Base-by-base conservation (phyloP, 352 stramenopile species). In the Globisporangium sylvaticum region DNA sequence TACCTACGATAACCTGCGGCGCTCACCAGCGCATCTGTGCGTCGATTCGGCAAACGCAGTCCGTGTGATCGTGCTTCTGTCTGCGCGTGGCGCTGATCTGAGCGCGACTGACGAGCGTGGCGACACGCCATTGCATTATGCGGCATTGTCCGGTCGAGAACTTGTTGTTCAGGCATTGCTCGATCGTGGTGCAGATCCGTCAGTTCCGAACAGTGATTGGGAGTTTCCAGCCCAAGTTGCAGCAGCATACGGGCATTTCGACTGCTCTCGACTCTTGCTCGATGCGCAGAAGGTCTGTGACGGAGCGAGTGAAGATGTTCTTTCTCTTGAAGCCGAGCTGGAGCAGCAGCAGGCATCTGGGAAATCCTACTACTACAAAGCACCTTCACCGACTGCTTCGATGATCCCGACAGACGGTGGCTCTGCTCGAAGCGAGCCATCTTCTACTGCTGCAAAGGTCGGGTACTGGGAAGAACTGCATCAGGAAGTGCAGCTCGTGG, bases 401-500 rank as follows among this genome's bases (percentile, higher is more conserved):
- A 58, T 53, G 50, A 62, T 37, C 9, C 27, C 39, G n/a, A 22
- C n/a, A 4, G 24, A 14, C n/a, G n/a, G 46, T 8, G 55, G 24
- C 12, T 60, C 55, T 14, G 29, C 12, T 59, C 54, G 32, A n/a
- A 56, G n/a, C 32, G 63, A 62, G 20, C 18, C 25, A 7, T 52
- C 5, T 18, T 14, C 15, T 48, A 15, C 15, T 48, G 39, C 39
- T 48, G 14, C 8, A 7, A 46, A 62, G 61, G 66, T 67, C 10
- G 67, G 66, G 20, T 87, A 91, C 69, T 91, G 84, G 84, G 79
- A 87, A 53, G 81, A 91, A 63, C 65, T 92, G 37, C 82, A 91
- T 34, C 78, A 86, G 65, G 75, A 87, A 42, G 75, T 91, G 62
- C 71, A 91, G 66, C 76, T 91, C 27, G 82, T 92, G n/a, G 84